phyloP scores from a whole-genome alignment of 257 asterid genomes.

The Solanum stenotomum region DNA sequence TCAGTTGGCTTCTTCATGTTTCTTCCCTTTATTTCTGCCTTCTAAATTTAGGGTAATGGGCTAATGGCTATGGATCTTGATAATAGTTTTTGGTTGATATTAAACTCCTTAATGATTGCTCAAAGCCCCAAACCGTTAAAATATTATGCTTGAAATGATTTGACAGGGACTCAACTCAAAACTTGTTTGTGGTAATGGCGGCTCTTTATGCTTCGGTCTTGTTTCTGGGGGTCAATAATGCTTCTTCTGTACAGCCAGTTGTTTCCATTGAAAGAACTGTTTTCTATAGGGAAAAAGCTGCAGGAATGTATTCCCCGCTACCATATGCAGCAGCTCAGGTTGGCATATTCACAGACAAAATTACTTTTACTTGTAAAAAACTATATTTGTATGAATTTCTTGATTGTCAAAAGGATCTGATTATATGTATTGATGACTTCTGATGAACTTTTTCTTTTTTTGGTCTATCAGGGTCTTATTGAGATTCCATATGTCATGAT shows the following conservation, averaged over 20 bases:
- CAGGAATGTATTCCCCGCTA: conserved; percentile 74
- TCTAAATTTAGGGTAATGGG: not conserved
- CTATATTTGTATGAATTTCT: not conserved
- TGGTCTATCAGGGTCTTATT: conserved; percentile 52
- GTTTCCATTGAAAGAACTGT: conserved; percentile 75
- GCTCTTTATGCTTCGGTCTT: conserved; percentile 59
- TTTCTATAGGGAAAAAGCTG: conserved; percentile 85
- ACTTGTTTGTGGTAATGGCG: conserved; percentile 60
- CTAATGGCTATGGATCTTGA: not conserved
- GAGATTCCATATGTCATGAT: conserved; percentile 68
- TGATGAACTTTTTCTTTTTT: not conserved
- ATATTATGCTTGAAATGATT: conserved; percentile 1
- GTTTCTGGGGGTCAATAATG: conserved; percentile 77
- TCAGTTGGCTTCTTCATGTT: not conserved
- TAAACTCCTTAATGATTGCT: not conserved
- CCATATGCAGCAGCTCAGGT: conserved; percentile 88
- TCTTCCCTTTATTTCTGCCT: not conserved
- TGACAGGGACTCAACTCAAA: conserved; percentile 64
- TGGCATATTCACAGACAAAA: not conserved
- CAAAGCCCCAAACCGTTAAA: not conserved
- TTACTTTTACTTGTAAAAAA: not conserved
- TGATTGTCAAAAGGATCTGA: not conserved
- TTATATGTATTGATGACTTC: not conserved
- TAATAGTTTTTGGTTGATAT: not conserved
- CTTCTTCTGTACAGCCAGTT: conserved; percentile 82